These are phyloP conservation scores for Thelephora terrestris DNA, from an alignment of 1,284 basidiomycete genomes.

Conservation along the genomic window DNA sequence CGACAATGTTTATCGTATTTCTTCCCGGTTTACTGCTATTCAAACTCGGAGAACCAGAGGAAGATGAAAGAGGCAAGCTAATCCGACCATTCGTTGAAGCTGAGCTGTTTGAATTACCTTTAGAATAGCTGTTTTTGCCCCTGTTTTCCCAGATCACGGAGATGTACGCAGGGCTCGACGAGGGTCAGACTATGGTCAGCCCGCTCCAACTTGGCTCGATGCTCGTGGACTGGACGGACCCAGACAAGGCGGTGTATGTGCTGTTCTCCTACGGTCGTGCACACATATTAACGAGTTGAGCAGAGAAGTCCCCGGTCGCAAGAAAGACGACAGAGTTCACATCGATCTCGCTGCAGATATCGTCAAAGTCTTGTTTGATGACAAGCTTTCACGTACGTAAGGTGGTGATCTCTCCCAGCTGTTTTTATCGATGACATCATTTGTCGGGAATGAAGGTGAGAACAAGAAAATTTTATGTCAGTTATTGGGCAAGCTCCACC, in stretches of 20 bases:
- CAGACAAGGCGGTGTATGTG: slow-evolving; percentile 67
- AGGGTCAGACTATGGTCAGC: slow-evolving; percentile 72
- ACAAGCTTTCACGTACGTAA: slow-evolving; percentile 32
- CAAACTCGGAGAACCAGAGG: slow-evolving; percentile 71
- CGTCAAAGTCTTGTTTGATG: slow-evolving; percentile 48
- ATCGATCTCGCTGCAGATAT: slow-evolving; percentile 73
- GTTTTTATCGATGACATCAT: background rate
- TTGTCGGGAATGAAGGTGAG: slow-evolving; percentile 41
- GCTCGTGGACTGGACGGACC: slow-evolving; percentile 92
- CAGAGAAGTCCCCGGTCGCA: slow-evolving; percentile 28
- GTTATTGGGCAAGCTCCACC: slow-evolving; percentile 67
- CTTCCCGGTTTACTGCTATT: slow-evolving; percentile 90
- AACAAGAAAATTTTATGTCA: slow-evolving; percentile 77
- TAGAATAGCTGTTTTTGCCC: slow-evolving; percentile 62
- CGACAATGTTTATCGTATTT: slow-evolving; percentile 95
- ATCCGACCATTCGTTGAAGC: background rate
- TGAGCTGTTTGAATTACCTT: background rate
- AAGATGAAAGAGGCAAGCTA: slow-evolving; percentile 53
- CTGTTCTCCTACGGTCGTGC: slow-evolving; percentile 1
- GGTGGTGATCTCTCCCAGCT: background rate
- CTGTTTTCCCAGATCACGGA: slow-evolving; percentile 61
- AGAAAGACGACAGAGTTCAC: slow-evolving; percentile 51
- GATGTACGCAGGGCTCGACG: slow-evolving; percentile 66
- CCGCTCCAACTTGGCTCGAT: slow-evolving; percentile 76
- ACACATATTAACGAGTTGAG: slow-evolving; percentile 19